phyloP scores from a whole-genome alignment of 2,329 filamentous ascomycete species.

The Penicillium capsulatum region DNA sequence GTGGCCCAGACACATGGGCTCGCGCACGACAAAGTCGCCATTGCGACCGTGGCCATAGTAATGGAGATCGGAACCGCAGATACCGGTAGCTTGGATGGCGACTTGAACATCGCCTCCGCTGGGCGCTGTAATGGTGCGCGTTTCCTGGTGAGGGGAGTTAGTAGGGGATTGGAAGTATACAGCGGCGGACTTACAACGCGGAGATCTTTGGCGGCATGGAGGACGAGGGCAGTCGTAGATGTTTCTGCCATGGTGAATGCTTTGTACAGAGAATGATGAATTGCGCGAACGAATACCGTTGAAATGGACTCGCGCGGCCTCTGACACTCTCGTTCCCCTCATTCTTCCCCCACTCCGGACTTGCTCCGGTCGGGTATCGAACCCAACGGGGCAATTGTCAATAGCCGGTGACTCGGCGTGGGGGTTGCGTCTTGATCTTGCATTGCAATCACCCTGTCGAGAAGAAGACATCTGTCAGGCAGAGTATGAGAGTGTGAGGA shows the following conservation, averaged over 20 bases:
- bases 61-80: slow-evolving; percentile 70
- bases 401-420: slow-evolving; percentile 13
- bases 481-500: no score
- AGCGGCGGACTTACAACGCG: slow-evolving; percentile 47
- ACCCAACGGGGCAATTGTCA: slow-evolving; percentile 10
- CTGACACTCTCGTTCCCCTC: slow-evolving; percentile 11
- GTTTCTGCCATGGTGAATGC: slow-evolving; percentile 22
- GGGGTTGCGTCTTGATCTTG: slow-evolving; percentile 5
- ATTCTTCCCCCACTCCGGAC: slow-evolving; percentile 15
- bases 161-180: no score
- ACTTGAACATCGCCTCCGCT: slow-evolving; percentile 57
- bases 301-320: slow-evolving; percentile 6
- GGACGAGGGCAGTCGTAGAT: slow-evolving; percentile 46
- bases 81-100: slow-evolving; percentile 61
- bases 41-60: slow-evolving; percentile 87
- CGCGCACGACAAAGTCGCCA: slow-evolving; percentile 75
- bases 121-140: slow-evolving; percentile 47
- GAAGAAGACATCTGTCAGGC: neutral
- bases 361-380: slow-evolving; percentile 23
- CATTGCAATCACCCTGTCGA: no score
- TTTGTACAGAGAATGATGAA: neutral
- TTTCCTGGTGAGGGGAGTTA: slow-evolving; percentile 45
- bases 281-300: neutral
- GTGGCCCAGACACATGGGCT: slow-evolving; percentile 76
- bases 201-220: slow-evolving; percentile 59